A percentile compares a stretch with the other conserved stretches of the same genome.
Conservation (phyloP, 257 asterid species). For the Solanum phureja region DNA sequence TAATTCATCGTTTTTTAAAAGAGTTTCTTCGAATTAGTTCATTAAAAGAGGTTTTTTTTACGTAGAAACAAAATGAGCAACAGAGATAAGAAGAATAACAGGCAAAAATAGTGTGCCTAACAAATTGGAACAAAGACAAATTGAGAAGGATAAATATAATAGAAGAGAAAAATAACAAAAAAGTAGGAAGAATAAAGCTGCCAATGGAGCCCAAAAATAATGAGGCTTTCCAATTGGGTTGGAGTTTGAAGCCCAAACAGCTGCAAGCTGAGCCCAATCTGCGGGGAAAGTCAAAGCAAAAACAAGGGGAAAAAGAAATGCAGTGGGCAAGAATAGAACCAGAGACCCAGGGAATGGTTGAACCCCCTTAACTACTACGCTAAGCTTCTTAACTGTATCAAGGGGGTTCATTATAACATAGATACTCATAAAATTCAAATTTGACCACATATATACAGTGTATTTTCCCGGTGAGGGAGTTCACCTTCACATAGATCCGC, state of each 20-base stretch:
- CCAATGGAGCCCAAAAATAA: neutral
- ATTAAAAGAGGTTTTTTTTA: neutral
- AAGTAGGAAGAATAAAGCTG: neutral
- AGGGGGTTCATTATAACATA: neutral
- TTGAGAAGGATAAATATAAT: neutral
- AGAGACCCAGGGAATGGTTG: neutral
- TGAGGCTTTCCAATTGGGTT: neutral
- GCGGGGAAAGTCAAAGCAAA: neutral
- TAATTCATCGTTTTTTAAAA: neutral
- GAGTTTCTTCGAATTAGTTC: neutral
- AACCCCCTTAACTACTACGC: neutral
- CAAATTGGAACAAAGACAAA: neutral
- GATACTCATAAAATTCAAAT: neutral
- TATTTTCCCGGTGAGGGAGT: neutral
- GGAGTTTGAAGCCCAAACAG: neutral
- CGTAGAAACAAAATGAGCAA: neutral
- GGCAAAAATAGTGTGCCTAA: neutral
- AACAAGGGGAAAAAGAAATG: neutral
- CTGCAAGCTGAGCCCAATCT: neutral
- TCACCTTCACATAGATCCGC: neutral
- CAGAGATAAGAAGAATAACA: neutral
- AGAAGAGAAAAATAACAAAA: neutral
- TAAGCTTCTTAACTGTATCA: neutral
- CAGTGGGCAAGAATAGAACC: neutral
- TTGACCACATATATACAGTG: neutral